Evolutionary conservation across 768 basidiomycete genomes (phyloP).

Genomic region (Hortiboletus flavorubellus): DNA sequence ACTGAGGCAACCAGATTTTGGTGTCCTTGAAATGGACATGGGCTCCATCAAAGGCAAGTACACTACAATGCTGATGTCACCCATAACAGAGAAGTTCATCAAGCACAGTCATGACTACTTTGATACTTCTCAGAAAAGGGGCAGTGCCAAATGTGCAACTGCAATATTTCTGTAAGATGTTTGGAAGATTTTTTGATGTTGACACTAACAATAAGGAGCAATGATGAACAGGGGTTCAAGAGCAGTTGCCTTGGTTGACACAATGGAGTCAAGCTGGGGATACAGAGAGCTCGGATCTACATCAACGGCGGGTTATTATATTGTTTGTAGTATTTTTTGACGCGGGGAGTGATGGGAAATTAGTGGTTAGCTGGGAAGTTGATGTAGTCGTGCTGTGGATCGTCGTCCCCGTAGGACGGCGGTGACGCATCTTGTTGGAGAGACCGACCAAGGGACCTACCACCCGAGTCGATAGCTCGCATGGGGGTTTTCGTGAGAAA

Average conservation of each 20-base stretch:
- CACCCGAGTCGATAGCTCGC: neutral
- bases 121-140: no score
- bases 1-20: neutral
- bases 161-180: no score
- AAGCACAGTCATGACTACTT: no score
- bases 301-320: neutral
- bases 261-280: neutral
- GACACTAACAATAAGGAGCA: neutral
- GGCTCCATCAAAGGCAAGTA: no score
- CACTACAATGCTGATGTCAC: no score
- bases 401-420: no score
- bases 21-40: no score
- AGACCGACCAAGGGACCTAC: no score
- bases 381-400: neutral
- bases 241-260: neutral
- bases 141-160: no score
- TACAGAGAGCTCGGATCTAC: neutral
- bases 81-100: no score
- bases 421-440: no score
- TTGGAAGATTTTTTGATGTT: neutral
- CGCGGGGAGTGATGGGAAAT: neutral
- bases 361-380: neutral
- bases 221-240: neutral
- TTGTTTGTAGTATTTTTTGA: neutral
- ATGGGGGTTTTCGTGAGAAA: conserved; percentile 14